Base-by-base conservation (phyloP, 331 rosid genomes). In the Quercus tomentella region DNA sequence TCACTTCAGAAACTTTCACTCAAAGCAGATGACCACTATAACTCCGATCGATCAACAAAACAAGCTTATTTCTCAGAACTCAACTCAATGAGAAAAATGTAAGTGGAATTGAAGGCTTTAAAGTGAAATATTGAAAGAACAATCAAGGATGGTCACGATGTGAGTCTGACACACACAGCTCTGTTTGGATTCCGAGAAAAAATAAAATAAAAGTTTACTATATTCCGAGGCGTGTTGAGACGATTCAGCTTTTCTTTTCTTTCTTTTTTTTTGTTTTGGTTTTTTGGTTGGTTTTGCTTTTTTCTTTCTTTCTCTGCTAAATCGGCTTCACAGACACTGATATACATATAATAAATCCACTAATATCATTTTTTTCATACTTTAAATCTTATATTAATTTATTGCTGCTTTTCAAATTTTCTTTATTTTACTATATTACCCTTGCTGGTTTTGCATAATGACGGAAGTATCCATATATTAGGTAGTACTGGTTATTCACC, bases 161-260 rank as follows among this genome's bases (percentile, higher is more conserved):
- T 76, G 75, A 62, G 73, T 76, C 84, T 77, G 87, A 75, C 72
- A 79, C 14, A 74, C 72, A 79, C 15, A 37, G 71, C 52, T 70
- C 70, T 69, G 91, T 83, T 88, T 87, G 88, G 89, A 87, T 85
- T 67, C 80, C 74, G 77, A 74, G 86, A 90, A 84, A 86, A 90
- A 86, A 86, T 67, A 80, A 76, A 78, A 26, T n/a, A n/a, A 26
- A 77, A 81, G 69, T 74, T 25, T 77, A 72, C 81, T 51, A 72
- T 77, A 86, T 86, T 86, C 79, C 76, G 61, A 74, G 74, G 84
- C 87, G 82, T 75, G 84, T 61, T 87, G 82, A 87, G 89, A 72
- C 31, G 89, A 79, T 78, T 76, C 87, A 85, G 86, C 93, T 89
- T 90, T 89, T 84, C 61, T 79, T 37, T 52, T 71, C 74, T 80